Evolutionary conservation across 208 protist genomes (phyloP).

Genomic region (Sergeia podlipaevii): DNA sequence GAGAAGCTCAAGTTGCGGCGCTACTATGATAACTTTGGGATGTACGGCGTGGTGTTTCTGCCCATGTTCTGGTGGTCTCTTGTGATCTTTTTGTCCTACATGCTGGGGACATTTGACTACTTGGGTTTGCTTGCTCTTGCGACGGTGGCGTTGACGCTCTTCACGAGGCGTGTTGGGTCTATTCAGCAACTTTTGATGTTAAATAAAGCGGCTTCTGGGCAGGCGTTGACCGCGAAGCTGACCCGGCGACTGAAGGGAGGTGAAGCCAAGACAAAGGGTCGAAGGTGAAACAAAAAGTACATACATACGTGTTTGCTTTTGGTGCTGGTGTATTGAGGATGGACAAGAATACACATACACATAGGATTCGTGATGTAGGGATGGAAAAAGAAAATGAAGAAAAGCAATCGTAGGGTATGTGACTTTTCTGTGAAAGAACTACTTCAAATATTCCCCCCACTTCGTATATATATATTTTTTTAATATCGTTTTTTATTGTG

Average conservation of each 20-base stretch:
- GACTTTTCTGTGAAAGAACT: too few species aligned
- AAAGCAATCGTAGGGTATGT: too few species aligned
- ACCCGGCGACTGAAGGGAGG: too few species aligned
- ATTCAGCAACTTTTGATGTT: too few species aligned
- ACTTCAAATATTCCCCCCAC: neutral
- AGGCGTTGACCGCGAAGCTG: too few species aligned
- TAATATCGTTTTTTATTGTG: neutral
- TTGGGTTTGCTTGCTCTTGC: constrained; percentile 54
- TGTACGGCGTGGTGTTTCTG: constrained; percentile 36
- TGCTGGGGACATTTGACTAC: too few species aligned
- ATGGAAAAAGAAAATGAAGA: neutral
- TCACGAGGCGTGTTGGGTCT: too few species aligned
- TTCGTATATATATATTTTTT: constrained; percentile 7
- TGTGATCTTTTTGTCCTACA: too few species aligned
- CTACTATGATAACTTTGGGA: constrained; percentile 84
- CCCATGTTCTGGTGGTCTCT: too few species aligned
- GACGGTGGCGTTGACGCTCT: constrained; percentile 76
- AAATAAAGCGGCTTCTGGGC: too few species aligned
- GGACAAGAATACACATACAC: constrained; percentile 1
- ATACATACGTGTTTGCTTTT: constrained; percentile 15
- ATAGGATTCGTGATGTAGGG: neutral
- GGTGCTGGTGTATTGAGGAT: neutral
- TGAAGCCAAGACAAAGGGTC: neutral
- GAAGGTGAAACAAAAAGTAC: constrained; percentile 1
- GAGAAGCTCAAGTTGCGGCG: constrained; percentile 85